phyloP scores from a whole-genome alignment of 2,329 filamentous ascomycete species.

The Paecilomyces fulvus region DNA sequence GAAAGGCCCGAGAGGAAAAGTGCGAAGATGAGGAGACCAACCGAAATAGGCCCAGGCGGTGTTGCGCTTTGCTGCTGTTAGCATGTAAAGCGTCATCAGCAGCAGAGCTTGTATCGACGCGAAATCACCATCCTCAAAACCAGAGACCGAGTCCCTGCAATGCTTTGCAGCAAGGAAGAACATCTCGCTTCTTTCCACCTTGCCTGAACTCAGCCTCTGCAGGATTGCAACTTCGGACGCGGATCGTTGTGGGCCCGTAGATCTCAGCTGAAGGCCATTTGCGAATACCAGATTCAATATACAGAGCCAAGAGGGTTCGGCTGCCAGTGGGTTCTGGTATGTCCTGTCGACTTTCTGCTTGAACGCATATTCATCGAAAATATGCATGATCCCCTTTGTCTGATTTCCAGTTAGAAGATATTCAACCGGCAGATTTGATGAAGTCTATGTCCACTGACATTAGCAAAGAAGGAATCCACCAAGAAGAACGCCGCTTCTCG shows the following conservation, averaged over 20 bases:
- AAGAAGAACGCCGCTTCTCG: conserved; percentile 47
- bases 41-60: conserved; percentile 56
- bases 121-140: conserved; percentile 55
- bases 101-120: conserved; percentile 57
- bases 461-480: conserved; percentile 52
- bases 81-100: conserved; percentile 57
- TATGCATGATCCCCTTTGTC: conserved; percentile 53
- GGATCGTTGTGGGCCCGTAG: conserved; percentile 2
- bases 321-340: conserved; percentile 46
- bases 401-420: conserved; percentile 24
- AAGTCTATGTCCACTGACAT: conserved; percentile 35
- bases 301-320: conserved; percentile 47
- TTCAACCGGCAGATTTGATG: conserved; percentile 31
- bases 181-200: conserved; percentile 49
- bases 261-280: conserved; percentile 48
- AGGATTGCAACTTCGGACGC: conserved; percentile 42
- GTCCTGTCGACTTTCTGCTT: conserved; percentile 43
- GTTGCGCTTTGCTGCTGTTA: conserved; percentile 54
- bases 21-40: conserved; percentile 17
- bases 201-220: conserved; percentile 41
- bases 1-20: background rate
- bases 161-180: conserved; percentile 55
- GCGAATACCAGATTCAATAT: conserved; percentile 55
- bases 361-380: conserved; percentile 49
- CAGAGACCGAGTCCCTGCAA: conserved; percentile 39